phyloP scores from a whole-genome alignment of 257 asterid species.

The Perilla frutescens region DNA sequence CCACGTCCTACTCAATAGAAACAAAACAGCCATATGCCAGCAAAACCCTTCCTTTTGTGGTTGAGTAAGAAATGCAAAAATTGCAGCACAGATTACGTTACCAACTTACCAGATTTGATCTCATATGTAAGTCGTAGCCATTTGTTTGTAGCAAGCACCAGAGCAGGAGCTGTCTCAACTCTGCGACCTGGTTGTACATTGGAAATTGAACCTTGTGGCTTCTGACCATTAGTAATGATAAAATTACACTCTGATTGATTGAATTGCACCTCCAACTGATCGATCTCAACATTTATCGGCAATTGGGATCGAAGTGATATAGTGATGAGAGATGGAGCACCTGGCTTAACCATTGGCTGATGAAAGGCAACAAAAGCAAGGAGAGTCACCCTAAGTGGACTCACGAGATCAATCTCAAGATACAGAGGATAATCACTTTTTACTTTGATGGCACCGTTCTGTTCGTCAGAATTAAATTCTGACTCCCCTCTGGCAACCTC shows the following conservation, averaged over 20 bases:
- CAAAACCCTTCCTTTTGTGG: conserved; percentile 2
- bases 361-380: conserved; percentile 98
- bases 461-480: conserved; percentile 48
- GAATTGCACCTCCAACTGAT: conserved; percentile 96
- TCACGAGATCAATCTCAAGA: conserved; percentile 94
- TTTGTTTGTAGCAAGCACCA: conserved; percentile 76
- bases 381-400: conserved; percentile 86
- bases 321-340: conserved; percentile 70
- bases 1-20: not conserved
- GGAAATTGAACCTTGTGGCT: conserved; percentile 74
- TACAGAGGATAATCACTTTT: conserved; percentile 77
- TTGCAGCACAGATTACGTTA: not conserved
- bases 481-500: conserved; percentile 74
- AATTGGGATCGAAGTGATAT: conserved; percentile 86
- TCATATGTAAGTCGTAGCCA: conserved; percentile 93
- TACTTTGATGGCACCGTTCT: conserved; percentile 56
- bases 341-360: conserved; percentile 91
- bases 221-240: conserved; percentile 79
- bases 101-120: conserved; percentile 79
- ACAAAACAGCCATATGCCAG: not conserved
- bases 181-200: conserved; percentile 82
- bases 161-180: conserved; percentile 80
- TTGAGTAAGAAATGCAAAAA: conserved; percentile 22
- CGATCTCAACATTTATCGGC: conserved; percentile 80
- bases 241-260: conserved; percentile 94